These are phyloP conservation scores for Nyssa sinensis DNA, from an alignment of 148 eudicot genomes.

Conservation along the genomic window DNA sequence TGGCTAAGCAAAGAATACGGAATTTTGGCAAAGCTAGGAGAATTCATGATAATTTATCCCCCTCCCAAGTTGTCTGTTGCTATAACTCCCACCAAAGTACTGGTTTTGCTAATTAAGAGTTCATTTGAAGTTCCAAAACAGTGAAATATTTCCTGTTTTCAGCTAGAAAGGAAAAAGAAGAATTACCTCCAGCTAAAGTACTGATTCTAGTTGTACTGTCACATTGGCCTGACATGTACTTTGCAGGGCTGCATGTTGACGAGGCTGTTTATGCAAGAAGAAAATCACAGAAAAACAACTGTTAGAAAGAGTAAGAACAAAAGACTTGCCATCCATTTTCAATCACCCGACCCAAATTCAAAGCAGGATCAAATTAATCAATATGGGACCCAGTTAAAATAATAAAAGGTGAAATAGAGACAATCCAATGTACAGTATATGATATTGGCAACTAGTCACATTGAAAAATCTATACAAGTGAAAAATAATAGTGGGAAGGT, in stretches of 20 bases:
- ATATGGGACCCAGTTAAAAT: too few species aligned
- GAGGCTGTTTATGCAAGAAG: constrained; percentile 25
- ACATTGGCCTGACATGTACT: constrained; percentile 46
- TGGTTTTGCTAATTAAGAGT: background rate
- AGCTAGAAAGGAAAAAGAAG: background rate
- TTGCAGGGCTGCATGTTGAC: constrained; percentile 29
- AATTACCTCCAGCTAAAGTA: constrained; percentile 49
- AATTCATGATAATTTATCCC: too few species aligned
- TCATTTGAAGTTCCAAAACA: background rate
- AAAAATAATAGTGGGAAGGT: too few species aligned
- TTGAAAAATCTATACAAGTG: too few species aligned
- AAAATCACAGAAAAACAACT: constrained; percentile 5
- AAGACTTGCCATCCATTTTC: background rate
- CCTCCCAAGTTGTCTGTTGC: too few species aligned
- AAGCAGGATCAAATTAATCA: too few species aligned
- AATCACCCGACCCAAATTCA: too few species aligned
- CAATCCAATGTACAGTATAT: too few species aligned
- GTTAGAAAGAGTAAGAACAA: background rate
- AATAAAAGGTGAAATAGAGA: too few species aligned
- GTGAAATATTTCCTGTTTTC: background rate
- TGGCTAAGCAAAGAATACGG: too few species aligned
- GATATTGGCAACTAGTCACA: background rate
- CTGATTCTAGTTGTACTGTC: constrained; percentile 40
- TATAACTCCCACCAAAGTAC: too few species aligned
- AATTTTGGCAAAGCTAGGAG: too few species aligned